A percentile compares a stretch with the other conserved stretches of the same genome.
Evolutionary conservation across 768 basidiomycete genomes (phyloP).

Genomic region (Gelatoporia subvermispora): DNA sequence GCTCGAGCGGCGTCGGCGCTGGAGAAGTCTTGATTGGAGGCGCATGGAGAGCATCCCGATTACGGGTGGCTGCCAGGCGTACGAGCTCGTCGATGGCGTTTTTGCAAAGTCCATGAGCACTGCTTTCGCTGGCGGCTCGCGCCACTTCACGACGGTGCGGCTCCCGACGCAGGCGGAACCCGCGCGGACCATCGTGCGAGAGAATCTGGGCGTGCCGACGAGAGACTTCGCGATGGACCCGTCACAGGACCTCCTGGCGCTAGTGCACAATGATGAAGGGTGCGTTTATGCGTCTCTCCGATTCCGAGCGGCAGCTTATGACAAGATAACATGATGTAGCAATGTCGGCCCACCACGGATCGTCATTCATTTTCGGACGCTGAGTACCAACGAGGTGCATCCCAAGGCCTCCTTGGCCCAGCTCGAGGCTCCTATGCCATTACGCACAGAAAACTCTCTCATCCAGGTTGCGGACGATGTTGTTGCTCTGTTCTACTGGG

Average conservation of each 20-base stretch:
- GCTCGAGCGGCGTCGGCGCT: constrained; percentile 29
- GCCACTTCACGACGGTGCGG: constrained; percentile 22
- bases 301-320: neutral
- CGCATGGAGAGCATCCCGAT: constrained; percentile 22
- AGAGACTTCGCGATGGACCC: constrained; percentile 66
- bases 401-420: constrained; percentile 32
- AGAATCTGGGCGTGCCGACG: constrained; percentile 36
- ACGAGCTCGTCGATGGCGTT: constrained; percentile 57
- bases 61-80: constrained; percentile 40
- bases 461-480: constrained; percentile 53
- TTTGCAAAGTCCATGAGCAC: constrained; percentile 40
- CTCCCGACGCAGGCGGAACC: constrained; percentile 16
- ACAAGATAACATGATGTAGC: neutral
- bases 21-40: constrained; percentile 29
- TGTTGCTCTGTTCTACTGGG: constrained; percentile 37
- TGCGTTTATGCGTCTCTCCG: constrained; percentile 5
- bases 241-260: constrained; percentile 52
- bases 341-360: constrained; percentile 7
- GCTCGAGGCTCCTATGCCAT: constrained; percentile 21
- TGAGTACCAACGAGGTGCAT: constrained; percentile 35
- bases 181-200: constrained; percentile 18
- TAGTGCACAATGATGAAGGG: constrained; percentile 28
- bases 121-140: constrained; percentile 6
- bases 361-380: constrained; percentile 39
- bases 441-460: constrained; percentile 26